Base-by-base conservation (phyloP, 192 early-diverging fungal genomes). In the Backusella macrospora region DNA sequence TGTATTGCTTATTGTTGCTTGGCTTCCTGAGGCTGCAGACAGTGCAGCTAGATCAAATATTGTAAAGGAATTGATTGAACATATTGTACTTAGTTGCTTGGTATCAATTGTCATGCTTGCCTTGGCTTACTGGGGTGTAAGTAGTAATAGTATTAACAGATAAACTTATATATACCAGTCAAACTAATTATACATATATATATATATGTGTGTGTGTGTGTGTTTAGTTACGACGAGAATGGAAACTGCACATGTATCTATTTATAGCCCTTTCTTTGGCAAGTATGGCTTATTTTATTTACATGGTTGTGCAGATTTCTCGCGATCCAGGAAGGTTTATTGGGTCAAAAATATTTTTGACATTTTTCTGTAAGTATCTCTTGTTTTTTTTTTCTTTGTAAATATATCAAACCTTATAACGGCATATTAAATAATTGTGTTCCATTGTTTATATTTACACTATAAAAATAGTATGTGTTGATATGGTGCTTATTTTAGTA, bases 241-340 rank as follows among this genome's bases (percentile, higher is more conserved):
- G 77, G 62, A 86, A 85, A 45, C 14, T 81, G 0, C 66, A 90
- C 15, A 90, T 94, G 83, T 83, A 82, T 40, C 64, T 85, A 29
- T 90, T 91, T 55, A 84, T 92, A 52, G 65, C 84, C 16, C 86
- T 90, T 34, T 82, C 88, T 47, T 48, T 86, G 1, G 92, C 82
- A 23, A 91, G 84, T 4, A 85, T 92, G 71, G 90, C 83, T 8
- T 95, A 93, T 78, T 84, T 91, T 55, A 86, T 93, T n/a, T 80
- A 83, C 38, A 91, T 88, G 68, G 48, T 94, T 52, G 86, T 86
- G 37, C 87, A 90, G 65, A 88, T 95, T 8, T 87, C 80, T 40
- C 42, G 39, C 9, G 23, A 85, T 39, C 72, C 80, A 16, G 26
- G 46, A 5, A 72, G 79, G 21, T 88, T 84, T 62, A 44, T 62